Evolutionary conservation across 495 filamentous ascomycete species (phyloP).

Genomic region (Pseudotulostoma volvatum): DNA sequence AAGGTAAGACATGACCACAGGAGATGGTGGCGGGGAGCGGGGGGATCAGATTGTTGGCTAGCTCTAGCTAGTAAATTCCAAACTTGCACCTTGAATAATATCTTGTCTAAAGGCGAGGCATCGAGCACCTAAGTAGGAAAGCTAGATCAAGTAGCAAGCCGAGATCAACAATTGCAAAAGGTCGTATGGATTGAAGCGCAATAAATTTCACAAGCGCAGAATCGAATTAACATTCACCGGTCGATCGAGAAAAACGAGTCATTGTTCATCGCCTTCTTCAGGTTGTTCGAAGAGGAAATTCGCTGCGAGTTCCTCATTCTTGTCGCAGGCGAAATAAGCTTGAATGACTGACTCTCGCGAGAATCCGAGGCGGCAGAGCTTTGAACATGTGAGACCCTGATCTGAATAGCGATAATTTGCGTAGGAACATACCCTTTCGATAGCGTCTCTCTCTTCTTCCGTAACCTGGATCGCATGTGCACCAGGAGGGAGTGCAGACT

Average conservation of each 20-base stretch:
- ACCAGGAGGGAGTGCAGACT: slow-evolving; percentile 68
- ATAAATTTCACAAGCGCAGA: no score
- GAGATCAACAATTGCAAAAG: no score
- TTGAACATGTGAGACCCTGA: slow-evolving; percentile 16
- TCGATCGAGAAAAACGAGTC: slow-evolving; percentile 1
- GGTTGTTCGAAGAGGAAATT: slow-evolving; percentile 98
- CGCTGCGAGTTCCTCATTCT: slow-evolving; percentile 94
- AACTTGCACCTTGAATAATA: no score
- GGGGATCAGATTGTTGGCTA: no score
- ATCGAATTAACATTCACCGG: no score
- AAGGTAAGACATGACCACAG: slow-evolving; percentile 3
- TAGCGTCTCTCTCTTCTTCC: slow-evolving; percentile 89
- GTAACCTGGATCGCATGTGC: slow-evolving; percentile 82
- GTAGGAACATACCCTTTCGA: slow-evolving; percentile 62
- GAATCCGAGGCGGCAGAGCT: slow-evolving; percentile 87
- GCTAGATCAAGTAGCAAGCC: background rate
- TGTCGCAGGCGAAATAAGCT: slow-evolving; percentile 97
- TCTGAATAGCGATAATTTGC: no score
- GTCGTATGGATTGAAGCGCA: no score
- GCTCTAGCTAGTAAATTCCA: no score
- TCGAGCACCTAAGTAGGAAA: background rate
- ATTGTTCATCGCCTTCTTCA: slow-evolving; percentile 60
- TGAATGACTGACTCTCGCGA: slow-evolving; percentile 87
- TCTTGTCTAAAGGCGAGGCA: background rate
- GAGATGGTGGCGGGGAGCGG: no score